Percentiles rank a stretch among this genome's conserved stretches.
Conservation (phyloP, 805 yeast genomes). For the Candida easanensis region DNA sequence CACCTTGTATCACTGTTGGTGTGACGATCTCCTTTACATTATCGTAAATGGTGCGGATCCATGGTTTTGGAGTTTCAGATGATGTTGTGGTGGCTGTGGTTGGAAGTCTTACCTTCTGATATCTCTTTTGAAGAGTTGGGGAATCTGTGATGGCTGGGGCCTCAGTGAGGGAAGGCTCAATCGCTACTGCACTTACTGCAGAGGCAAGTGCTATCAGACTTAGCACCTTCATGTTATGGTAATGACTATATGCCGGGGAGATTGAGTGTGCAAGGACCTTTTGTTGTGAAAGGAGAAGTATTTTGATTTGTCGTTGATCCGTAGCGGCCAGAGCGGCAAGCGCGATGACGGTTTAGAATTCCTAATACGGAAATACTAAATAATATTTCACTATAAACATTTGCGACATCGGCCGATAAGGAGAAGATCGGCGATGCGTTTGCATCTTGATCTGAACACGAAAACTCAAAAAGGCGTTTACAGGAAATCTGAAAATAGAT, state of each 20-base stretch:
- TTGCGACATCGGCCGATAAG: no score
- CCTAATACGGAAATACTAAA: slow-evolving; percentile 1
- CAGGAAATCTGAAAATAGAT: no score
- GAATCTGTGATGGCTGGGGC: slow-evolving; percentile 4
- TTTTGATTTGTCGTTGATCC: slow-evolving; percentile 3
- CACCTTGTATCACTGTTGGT: slow-evolving; percentile 60
- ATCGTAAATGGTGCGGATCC: slow-evolving; percentile 70
- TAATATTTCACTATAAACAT: background rate
- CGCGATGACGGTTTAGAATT: background rate
- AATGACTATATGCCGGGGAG: background rate
- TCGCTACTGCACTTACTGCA: slow-evolving; percentile 2
- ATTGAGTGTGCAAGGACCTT: background rate
- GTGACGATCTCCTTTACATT: slow-evolving; percentile 61
- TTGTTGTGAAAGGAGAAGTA: background rate
- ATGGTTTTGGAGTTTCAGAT: slow-evolving; percentile 49
- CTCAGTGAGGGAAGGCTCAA: slow-evolving; percentile 4
- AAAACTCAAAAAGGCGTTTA: no score
- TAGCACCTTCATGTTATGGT: slow-evolving; percentile 2
- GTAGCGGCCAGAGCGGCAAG: slow-evolving; percentile 6
- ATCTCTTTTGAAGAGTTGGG: slow-evolving; percentile 23
- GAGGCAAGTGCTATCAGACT: background rate
- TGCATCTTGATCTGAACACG: no score
- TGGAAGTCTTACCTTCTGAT: slow-evolving; percentile 30
- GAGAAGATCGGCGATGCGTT: no score
- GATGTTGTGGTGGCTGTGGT: slow-evolving; percentile 33